Evolutionary conservation across 2,329 filamentous ascomycete genomes (phyloP).

Genomic region (Paracamarosporium sp.): DNA sequence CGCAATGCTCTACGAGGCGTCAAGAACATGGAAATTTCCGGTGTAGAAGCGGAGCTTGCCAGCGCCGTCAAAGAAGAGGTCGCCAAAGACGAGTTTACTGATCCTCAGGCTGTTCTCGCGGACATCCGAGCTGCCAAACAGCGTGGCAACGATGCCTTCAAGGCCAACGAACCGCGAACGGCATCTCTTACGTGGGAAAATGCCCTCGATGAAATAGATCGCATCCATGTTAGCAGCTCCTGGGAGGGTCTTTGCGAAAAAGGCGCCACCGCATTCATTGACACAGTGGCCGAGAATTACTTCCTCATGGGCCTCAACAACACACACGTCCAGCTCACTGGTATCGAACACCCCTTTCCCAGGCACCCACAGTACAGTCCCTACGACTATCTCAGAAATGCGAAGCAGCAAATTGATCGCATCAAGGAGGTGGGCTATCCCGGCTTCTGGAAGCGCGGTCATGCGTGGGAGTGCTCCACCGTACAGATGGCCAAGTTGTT

Average conservation of each 20-base stretch:
- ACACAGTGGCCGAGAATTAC: constrained; percentile 18
- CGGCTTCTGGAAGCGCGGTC: background rate
- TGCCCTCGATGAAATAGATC: constrained; percentile 17
- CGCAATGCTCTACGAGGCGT: background rate
- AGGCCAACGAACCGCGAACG: background rate
- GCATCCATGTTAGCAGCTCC: constrained; percentile 10
- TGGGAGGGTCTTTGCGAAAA: constrained; percentile 13
- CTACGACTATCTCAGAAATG: background rate
- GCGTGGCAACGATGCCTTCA: constrained; percentile 12
- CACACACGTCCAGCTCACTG: constrained; percentile 14
- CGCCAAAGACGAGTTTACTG: constrained; percentile 14
- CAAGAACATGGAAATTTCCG: background rate
- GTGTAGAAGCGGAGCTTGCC: constrained; percentile 10
- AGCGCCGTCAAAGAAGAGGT: constrained; percentile 14
- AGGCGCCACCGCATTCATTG: constrained; percentile 17
- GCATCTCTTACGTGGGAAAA: constrained; percentile 19
- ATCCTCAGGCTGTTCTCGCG: constrained; percentile 11
- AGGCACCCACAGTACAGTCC: background rate
- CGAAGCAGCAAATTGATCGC: background rate
- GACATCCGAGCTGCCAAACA: constrained; percentile 18
- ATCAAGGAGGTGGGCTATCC: background rate
- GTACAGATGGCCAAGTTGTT: background rate
- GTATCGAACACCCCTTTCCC: constrained; percentile 3
- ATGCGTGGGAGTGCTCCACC: background rate
- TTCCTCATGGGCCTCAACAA: constrained; percentile 25